phyloP scores from a whole-genome alignment of 768 basidiomycete genomes.

The Mycena capillaripes region DNA sequence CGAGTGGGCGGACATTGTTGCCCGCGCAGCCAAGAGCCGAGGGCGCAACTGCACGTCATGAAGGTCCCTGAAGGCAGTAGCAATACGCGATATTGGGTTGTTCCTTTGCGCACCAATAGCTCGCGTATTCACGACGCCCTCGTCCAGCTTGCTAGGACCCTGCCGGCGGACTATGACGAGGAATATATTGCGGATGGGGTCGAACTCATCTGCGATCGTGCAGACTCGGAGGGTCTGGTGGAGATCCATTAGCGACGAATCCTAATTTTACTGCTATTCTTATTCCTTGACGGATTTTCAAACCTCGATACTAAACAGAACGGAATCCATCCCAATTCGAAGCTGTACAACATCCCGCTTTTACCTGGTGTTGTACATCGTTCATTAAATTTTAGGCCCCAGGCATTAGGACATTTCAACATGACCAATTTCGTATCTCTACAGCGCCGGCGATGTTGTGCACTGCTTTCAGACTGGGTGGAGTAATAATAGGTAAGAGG shows the following conservation, averaged over 20 bases:
- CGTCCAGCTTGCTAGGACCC: not conserved
- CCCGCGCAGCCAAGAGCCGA: not conserved
- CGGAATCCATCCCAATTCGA: no score
- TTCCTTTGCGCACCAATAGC: slow-evolving; percentile 2
- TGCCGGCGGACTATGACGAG: not conserved
- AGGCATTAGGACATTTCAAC: no score
- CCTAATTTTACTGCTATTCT: no score
- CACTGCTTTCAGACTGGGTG: no score
- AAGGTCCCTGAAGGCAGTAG: not conserved
- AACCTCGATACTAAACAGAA: no score
- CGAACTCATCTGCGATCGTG: not conserved
- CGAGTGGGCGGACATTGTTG: not conserved
- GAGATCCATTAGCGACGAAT: not conserved
- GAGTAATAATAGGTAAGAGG: no score
- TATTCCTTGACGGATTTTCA: no score
- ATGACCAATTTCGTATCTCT: no score
- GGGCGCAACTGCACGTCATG: slow-evolving; percentile 10
- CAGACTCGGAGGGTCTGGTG: not conserved
- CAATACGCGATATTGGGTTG: not conserved
- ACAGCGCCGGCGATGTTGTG: no score
- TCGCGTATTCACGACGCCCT: not conserved
- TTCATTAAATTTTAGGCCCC: no score
- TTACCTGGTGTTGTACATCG: no score
- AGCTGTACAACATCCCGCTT: no score
- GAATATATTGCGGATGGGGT: not conserved